Evolutionary conservation across 495 filamentous ascomycete genomes (phyloP).

Genomic region (Penicillium robsamsonii): DNA sequence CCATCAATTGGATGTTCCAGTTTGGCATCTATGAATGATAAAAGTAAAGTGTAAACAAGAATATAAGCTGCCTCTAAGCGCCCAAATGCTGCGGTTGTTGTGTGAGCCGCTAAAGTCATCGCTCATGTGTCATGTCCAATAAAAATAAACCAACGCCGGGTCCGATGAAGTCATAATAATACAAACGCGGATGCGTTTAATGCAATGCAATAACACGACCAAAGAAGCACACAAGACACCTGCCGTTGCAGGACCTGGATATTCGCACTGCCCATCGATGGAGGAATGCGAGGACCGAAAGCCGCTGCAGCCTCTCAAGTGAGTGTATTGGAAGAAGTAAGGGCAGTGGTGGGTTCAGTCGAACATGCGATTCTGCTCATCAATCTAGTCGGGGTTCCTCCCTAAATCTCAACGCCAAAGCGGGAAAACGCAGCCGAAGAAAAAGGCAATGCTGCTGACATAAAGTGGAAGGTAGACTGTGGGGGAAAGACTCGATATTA

Average conservation of each 20-base stretch:
- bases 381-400: constrained; percentile 10
- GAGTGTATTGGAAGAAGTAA: not conserved
- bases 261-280: constrained; percentile 18
- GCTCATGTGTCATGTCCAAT: constrained; percentile 15
- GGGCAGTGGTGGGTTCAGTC: not conserved
- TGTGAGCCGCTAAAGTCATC: constrained; percentile 14
- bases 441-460: constrained; percentile 44
- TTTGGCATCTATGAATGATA: constrained; percentile 8
- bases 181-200: constrained; percentile 21
- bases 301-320: not conserved
- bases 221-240: constrained; percentile 24
- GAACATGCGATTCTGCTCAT: constrained; percentile 6
- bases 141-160: constrained; percentile 23
- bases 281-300: constrained; percentile 15
- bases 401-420: constrained; percentile 41
- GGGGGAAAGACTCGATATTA: constrained; percentile 9
- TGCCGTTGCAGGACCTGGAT: constrained; percentile 10
- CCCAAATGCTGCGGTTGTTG: constrained; percentile 22
- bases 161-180: constrained; percentile 27
- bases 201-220: constrained; percentile 19
- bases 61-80: constrained; percentile 16
- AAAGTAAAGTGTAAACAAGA: constrained; percentile 17
- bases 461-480: constrained; percentile 52
- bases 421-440: constrained; percentile 46
- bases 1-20: not conserved